phyloP scores from a whole-genome alignment of 768 basidiomycete genomes.

The Lentinula boryana region DNA sequence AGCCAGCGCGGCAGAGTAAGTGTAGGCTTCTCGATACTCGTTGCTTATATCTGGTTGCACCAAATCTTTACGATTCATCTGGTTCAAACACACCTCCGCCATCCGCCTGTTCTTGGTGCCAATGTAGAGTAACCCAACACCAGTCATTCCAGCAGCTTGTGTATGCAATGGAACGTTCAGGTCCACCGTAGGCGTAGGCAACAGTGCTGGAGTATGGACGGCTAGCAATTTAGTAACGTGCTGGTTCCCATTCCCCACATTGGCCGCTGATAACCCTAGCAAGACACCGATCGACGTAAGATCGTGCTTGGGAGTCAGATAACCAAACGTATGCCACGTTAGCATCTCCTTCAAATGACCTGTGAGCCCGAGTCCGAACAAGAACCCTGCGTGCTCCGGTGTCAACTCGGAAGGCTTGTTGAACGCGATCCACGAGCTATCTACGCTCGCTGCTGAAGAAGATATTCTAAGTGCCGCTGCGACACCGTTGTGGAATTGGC shows the following conservation, averaged over 20 bases:
- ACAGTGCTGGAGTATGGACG: conserved; percentile 88
- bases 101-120: conserved; percentile 85
- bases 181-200: conserved; percentile 82
- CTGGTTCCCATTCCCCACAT: conserved; percentile 77
- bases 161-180: conserved; percentile 88
- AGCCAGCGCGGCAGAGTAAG: conserved; percentile 79
- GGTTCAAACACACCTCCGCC: conserved; percentile 86
- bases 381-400: conserved; percentile 93
- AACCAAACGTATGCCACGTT: conserved; percentile 94
- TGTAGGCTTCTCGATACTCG: conserved; percentile 90
- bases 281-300: conserved; percentile 90
- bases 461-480: conserved; percentile 85
- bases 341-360: conserved; percentile 88
- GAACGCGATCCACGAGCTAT: conserved; percentile 95
- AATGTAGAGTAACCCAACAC: conserved; percentile 85
- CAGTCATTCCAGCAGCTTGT: conserved; percentile 83
- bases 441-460: conserved; percentile 66
- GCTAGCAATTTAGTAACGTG: conserved; percentile 89
- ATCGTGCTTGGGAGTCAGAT: conserved; percentile 95
- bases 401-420: conserved; percentile 89
- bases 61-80: conserved; percentile 75
- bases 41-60: conserved; percentile 79
- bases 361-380: conserved; percentile 86
- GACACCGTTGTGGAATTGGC: conserved; percentile 97
- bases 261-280: conserved; percentile 89